Percentiles rank a stretch among this genome's conserved stretches.
These are phyloP conservation scores for Pseudoneurospora amorphoporcata DNA, from an alignment of 495 filamentous ascomycete genomes.

Conservation along the genomic window DNA sequence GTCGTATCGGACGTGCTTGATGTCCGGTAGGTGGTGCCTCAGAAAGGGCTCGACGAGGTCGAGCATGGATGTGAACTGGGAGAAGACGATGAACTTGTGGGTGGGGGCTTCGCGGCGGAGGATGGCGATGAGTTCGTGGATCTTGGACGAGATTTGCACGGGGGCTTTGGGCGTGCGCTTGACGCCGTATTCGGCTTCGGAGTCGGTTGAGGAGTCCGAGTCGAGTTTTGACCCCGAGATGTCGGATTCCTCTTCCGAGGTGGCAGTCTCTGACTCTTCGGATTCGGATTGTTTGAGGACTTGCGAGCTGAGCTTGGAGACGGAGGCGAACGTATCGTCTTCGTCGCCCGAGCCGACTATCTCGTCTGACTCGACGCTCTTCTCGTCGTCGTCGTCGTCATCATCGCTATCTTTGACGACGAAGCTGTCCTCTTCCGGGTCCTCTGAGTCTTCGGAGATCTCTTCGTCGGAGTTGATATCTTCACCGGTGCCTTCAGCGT, in stretches of 20 bases:
- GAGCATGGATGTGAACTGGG: slow-evolving; percentile 91
- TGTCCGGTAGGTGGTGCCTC: slow-evolving; percentile 42
- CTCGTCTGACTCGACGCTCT: slow-evolving; percentile 26
- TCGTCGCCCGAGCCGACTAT: slow-evolving; percentile 2
- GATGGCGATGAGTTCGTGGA: slow-evolving; percentile 70
- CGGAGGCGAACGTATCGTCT: slow-evolving; percentile 28
- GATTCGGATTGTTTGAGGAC: slow-evolving; percentile 15
- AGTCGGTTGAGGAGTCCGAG: slow-evolving; percentile 37
- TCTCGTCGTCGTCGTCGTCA: slow-evolving; percentile 30
- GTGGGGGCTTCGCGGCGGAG: slow-evolving; percentile 62
- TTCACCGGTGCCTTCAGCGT: slow-evolving; percentile 77
- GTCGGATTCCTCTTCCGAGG: slow-evolving; percentile 13
- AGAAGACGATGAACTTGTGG: slow-evolving; percentile 97
- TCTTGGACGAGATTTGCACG: slow-evolving; percentile 74
- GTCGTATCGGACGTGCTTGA: slow-evolving; percentile 82
- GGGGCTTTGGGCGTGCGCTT: slow-evolving; percentile 21
- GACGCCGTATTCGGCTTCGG: slow-evolving; percentile 12
- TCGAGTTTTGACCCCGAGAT: slow-evolving; percentile 29
- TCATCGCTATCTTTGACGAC: slow-evolving; percentile 31
- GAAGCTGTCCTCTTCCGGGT: slow-evolving; percentile 38
- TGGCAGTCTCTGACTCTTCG: slow-evolving; percentile 9
- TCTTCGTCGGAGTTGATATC: slow-evolving; percentile 38
- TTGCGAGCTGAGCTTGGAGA: slow-evolving; percentile 29
- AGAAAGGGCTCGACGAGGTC: slow-evolving; percentile 94
- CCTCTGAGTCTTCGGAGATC: slow-evolving; percentile 48